phyloP scores from a whole-genome alignment of 768 basidiomycete species.

The Auricularia sp. region DNA sequence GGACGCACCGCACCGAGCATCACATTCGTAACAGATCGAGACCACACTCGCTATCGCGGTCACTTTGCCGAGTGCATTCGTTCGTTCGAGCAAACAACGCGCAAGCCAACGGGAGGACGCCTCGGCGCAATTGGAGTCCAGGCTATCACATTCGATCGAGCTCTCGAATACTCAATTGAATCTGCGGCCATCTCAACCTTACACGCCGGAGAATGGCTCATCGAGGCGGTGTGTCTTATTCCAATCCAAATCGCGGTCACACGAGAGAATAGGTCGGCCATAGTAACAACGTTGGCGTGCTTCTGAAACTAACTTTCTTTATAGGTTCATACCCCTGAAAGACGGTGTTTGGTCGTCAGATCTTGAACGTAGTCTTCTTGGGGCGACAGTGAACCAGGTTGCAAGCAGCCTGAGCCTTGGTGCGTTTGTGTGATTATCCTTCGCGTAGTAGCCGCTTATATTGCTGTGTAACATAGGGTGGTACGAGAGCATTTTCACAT shows the following conservation, averaged over 20 bases:
- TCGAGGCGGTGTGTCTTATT: conserved; percentile 49
- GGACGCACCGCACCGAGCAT: conserved; percentile 22
- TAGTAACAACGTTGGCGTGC: too few relatives aligned
- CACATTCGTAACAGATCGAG: conserved; percentile 34
- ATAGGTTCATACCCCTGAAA: conserved; percentile 48
- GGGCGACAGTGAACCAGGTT: conserved; percentile 49
- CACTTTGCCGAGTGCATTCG: conserved; percentile 39
- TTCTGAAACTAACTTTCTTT: too few relatives aligned
- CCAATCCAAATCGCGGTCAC: conserved; percentile 56
- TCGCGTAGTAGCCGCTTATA: too few relatives aligned
- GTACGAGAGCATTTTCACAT: conserved; percentile 49
- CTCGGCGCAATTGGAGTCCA: conserved; percentile 30
- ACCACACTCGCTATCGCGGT: conserved; percentile 25
- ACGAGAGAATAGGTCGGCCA: conserved; percentile 46
- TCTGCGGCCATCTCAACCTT: conserved; percentile 30
- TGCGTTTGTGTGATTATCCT: not conserved
- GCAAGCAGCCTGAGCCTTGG: conserved; percentile 28
- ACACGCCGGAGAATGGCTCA: conserved; percentile 51
- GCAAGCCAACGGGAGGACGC: conserved; percentile 41
- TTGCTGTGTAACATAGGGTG: too few relatives aligned
- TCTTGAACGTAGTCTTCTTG: conserved; percentile 43
- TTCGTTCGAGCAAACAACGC: conserved; percentile 38
- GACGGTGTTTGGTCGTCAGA: conserved; percentile 44
- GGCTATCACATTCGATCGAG: not conserved
- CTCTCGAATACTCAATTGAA: conserved; percentile 9